phyloP scores from a whole-genome alignment of 345 rosid species.

The Rhizophora mangle region DNA sequence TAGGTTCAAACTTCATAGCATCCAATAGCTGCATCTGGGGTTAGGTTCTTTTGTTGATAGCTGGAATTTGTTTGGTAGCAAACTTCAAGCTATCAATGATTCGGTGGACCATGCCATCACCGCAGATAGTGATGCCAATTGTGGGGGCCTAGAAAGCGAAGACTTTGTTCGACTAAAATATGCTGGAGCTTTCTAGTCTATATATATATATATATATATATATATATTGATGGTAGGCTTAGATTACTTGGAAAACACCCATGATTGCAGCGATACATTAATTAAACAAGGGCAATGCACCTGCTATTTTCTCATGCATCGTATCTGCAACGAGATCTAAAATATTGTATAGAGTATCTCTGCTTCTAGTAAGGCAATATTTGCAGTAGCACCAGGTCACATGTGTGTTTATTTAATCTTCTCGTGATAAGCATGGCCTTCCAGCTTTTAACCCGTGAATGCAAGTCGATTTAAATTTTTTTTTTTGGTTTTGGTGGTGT shows the following conservation, averaged over 20 bases:
- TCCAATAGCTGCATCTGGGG: background rate
- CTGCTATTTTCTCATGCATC: background rate
- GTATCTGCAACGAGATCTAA: background rate
- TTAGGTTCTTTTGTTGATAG: slow-evolving; percentile 1
- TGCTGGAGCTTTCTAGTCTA: background rate
- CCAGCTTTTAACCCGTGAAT: slow-evolving; percentile 7
- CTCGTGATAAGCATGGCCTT: slow-evolving; percentile 2
- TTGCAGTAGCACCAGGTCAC: background rate
- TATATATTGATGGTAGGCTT: background rate
- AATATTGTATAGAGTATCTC: background rate
- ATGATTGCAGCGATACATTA: background rate
- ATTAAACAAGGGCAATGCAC: background rate
- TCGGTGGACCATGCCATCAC: background rate
- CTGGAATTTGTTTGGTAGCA: slow-evolving; percentile 1
- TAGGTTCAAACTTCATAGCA: background rate
- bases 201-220: background rate
- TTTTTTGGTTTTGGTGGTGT: background rate
- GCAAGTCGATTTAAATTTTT: slow-evolving; percentile 13
- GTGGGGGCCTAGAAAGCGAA: background rate
- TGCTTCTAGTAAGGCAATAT: background rate
- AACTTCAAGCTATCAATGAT: background rate
- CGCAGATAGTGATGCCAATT: background rate
- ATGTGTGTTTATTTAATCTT: background rate
- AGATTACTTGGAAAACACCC: background rate
- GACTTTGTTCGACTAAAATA: background rate